phyloP scores from a whole-genome alignment of 192 early-diverging fungal genomes.

The Allomyces macrogynus region DNA sequence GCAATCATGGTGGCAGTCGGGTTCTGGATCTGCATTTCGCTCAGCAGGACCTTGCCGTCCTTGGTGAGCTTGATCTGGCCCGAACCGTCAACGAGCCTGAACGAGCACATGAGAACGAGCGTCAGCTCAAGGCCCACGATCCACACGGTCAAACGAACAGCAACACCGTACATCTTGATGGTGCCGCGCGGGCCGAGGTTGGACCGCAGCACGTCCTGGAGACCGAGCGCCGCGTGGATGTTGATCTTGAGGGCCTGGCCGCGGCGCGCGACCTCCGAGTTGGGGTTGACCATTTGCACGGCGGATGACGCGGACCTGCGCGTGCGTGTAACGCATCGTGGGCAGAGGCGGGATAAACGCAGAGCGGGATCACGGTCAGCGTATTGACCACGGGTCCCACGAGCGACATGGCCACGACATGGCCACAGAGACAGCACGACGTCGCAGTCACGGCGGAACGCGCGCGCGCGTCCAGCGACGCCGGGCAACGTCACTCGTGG shows the following conservation, averaged over 20 bases:
- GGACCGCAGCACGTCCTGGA: constrained; percentile 86
- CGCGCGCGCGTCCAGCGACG: too few relatives aligned
- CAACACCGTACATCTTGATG: constrained; percentile 66
- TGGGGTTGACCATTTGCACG: constrained; percentile 86
- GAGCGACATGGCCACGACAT: too few relatives aligned
- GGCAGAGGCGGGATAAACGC: too few relatives aligned
- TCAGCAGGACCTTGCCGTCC: constrained; percentile 96
- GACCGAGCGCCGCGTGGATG: constrained; percentile 82
- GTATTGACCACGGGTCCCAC: too few relatives aligned
- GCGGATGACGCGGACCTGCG: constrained; percentile 28
- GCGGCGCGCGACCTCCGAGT: constrained; percentile 91
- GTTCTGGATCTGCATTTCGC: constrained; percentile 99
- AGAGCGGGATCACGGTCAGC: too few relatives aligned
- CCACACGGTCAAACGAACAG: too few relatives aligned
- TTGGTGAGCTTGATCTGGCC: constrained; percentile 94
- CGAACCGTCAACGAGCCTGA: constrained; percentile 83
- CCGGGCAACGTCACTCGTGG: too few relatives aligned
- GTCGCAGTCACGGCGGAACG: too few relatives aligned
- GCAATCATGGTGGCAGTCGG: constrained; percentile 99
- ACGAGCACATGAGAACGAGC: neutral
- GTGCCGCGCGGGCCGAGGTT: constrained; percentile 97
- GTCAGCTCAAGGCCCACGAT: neutral
- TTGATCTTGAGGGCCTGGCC: constrained; percentile 94
- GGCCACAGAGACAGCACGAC: too few relatives aligned
- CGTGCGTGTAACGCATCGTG: too few relatives aligned